Percentiles rank a stretch among this genome's conserved stretches.
Conservation (phyloP, 192 early-diverging fungal genomes). For the Spizellomyces punctatus region DNA sequence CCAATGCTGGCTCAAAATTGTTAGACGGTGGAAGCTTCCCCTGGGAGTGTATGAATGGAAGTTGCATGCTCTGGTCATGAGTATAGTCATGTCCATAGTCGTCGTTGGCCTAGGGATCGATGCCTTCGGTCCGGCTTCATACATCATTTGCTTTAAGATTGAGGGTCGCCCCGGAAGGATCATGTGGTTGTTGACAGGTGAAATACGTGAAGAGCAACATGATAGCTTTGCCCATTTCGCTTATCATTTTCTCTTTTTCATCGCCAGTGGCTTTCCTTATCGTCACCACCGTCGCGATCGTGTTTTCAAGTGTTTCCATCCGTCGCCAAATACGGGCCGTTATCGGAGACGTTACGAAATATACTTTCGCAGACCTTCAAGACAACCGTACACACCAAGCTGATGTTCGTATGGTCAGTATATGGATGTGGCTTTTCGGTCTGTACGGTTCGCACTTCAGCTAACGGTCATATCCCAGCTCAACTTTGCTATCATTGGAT, state of each 20-base stretch:
- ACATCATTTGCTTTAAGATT: neutral
- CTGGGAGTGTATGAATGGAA: neutral
- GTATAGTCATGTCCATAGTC: neutral
- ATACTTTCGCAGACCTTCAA: neutral
- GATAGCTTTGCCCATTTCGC: neutral
- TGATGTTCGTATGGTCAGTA: neutral
- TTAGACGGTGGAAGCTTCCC: neutral
- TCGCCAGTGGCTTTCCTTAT: neutral
- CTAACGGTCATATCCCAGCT: neutral
- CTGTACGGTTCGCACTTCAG: neutral
- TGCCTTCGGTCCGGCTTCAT: neutral
- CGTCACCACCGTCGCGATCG: neutral
- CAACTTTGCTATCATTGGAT: constrained; percentile 5
- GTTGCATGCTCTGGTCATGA: constrained; percentile 2
- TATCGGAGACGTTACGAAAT: neutral
- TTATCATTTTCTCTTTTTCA: neutral
- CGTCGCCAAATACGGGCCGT: neutral
- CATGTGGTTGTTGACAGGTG: constrained; percentile 1
- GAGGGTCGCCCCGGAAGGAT: neutral
- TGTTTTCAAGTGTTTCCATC: neutral
- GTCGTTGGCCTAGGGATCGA: neutral
- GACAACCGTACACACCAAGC: neutral
- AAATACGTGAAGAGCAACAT: neutral
- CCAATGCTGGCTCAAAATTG: neutral
- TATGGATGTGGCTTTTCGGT: neutral